Percentiles rank a stretch among this genome's conserved stretches.
phyloP scores from a whole-genome alignment of 352 stramenopile genomes.

The Globisporangium paddicum region DNA sequence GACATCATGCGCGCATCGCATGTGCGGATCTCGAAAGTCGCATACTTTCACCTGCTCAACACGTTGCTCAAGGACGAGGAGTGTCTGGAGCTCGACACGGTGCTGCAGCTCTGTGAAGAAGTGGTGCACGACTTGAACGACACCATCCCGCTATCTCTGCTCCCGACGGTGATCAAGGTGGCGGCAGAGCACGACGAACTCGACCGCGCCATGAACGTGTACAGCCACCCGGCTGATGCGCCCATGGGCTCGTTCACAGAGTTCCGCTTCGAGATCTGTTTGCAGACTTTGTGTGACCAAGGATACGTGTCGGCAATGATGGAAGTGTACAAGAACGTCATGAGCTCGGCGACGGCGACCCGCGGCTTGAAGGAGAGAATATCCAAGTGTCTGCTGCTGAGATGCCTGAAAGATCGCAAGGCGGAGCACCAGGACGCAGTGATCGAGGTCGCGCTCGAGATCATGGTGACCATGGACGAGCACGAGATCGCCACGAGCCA shows the following conservation, averaged over 20 bases:
- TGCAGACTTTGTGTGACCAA: constrained; percentile 49
- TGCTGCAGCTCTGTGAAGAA: constrained; percentile 52
- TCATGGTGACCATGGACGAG: constrained; percentile 57
- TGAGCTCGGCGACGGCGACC: constrained; percentile 32
- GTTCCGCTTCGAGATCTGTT: constrained; percentile 63
- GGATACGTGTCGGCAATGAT: constrained; percentile 47
- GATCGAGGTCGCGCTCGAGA: constrained; percentile 13
- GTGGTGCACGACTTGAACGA: constrained; percentile 34
- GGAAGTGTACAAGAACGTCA: constrained; percentile 44
- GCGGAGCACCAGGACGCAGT: constrained; percentile 19
- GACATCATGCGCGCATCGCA: constrained; percentile 23
- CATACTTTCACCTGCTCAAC: constrained; percentile 58
- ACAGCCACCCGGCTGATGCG: constrained; percentile 32
- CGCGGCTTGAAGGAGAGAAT: constrained; percentile 43
- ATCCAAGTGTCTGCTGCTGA: constrained; percentile 59
- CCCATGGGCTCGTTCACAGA: constrained; percentile 43
- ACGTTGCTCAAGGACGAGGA: constrained; percentile 51
- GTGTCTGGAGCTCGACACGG: constrained; percentile 35
- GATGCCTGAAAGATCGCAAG: constrained; percentile 36
- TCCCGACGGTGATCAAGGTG: constrained; percentile 52
- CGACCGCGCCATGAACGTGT: constrained; percentile 60
- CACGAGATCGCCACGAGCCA: constrained; percentile 47
- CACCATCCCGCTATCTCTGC: constrained; percentile 44
- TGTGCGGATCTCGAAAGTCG: constrained; percentile 39
- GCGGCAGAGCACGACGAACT: constrained; percentile 49